phyloP scores from a whole-genome alignment of 169 alveolate species.

The Plasmodium malariae region DNA sequence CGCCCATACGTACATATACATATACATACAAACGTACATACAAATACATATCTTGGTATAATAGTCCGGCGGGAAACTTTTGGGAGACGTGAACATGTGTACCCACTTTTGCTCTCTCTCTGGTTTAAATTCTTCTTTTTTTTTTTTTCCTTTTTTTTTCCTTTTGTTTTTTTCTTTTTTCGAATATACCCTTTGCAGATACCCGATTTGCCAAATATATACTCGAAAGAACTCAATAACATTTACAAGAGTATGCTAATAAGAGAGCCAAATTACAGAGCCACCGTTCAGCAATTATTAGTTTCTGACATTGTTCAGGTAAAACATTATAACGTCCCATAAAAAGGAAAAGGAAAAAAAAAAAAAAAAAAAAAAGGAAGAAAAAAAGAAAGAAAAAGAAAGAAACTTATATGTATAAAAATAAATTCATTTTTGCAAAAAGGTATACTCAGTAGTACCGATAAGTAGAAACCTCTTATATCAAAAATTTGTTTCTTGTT shows the following conservation, averaged over 20 bases:
- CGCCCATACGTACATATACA: too few relatives aligned
- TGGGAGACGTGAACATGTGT: neutral
- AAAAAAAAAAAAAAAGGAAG: neutral
- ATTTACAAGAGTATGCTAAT: constrained; percentile 85
- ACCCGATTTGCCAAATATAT: constrained; percentile 83
- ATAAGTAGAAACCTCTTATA: neutral
- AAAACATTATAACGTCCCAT: neutral
- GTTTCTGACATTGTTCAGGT: constrained; percentile 76
- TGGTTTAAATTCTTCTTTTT: neutral
- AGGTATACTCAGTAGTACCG: neutral
- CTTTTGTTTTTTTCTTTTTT: neutral
- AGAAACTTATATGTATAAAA: neutral
- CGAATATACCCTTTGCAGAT: constrained; percentile 34
- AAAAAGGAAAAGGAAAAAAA: neutral
- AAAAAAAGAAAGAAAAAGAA: neutral
- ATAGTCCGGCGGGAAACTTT: too few relatives aligned
- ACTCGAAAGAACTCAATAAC: constrained; percentile 82
- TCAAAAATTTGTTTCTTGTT: neutral
- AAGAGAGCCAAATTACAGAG: constrained; percentile 72
- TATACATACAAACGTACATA: too few relatives aligned
- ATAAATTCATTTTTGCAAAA: neutral
- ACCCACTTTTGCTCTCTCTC: too few relatives aligned
- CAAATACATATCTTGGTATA: too few relatives aligned
- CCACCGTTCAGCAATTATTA: constrained; percentile 70
- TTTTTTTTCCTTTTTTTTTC: neutral